Conservation (phyloP, 2,329 filamentous ascomycete species). For the Xylariales sp. region DNA sequence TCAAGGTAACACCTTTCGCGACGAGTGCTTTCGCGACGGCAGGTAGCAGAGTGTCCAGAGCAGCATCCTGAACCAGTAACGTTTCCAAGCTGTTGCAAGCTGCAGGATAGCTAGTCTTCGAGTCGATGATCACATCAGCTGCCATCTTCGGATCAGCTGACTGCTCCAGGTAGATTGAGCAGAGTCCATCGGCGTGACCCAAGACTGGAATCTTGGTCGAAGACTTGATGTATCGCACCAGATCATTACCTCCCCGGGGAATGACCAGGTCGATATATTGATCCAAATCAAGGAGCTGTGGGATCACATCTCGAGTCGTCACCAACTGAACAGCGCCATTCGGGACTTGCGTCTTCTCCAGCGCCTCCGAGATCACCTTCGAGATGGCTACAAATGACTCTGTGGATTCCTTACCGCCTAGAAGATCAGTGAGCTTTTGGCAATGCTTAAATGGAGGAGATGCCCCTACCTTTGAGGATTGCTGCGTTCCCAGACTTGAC, state of each 20-base stretch:
- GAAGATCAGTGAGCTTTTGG: too few relatives aligned
- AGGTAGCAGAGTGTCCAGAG: constrained; percentile 64
- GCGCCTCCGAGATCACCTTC: constrained; percentile 72
- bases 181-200: constrained; percentile 92
- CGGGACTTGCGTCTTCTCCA: constrained; percentile 70
- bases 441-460: not conserved
- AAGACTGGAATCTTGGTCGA: constrained; percentile 93
- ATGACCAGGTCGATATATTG: constrained; percentile 92
- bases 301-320: constrained; percentile 85
- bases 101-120: constrained; percentile 91
- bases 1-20: constrained; percentile 72
- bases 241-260: constrained; percentile 82
- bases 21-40: constrained; percentile 68
- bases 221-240: constrained; percentile 84
- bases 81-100: constrained; percentile 96
- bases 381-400: constrained; percentile 94
- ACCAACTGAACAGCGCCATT: constrained; percentile 89
- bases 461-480: constrained; percentile 74
- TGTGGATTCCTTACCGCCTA: constrained; percentile 88
- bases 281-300: constrained; percentile 81
- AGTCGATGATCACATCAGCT: constrained; percentile 74
- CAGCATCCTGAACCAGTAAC: constrained; percentile 73
- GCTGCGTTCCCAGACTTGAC: constrained; percentile 97
- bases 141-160: constrained; percentile 72
- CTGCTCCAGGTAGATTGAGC: constrained; percentile 76